Percentiles rank a stretch among this genome's conserved stretches.
These are phyloP conservation scores for Syzygium aqueum DNA, from an alignment of 345 rosid species.

Conservation along the genomic window DNA sequence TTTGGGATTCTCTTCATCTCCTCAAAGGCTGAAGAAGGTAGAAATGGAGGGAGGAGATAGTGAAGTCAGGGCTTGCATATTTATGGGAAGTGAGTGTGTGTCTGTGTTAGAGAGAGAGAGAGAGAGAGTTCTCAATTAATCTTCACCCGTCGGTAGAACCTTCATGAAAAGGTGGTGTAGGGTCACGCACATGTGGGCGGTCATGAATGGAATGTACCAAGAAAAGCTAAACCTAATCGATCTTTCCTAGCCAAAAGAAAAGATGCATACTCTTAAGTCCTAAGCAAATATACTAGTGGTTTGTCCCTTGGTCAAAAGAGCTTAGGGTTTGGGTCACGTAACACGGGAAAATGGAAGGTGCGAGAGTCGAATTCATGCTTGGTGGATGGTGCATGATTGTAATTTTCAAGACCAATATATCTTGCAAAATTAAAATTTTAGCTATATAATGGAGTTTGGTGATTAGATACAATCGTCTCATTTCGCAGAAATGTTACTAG, in stretches of 20 bases:
- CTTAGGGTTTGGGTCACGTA: not conserved
- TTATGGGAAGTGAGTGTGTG: slow-evolving; percentile 5
- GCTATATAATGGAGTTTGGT: not conserved
- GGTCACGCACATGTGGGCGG: not conserved
- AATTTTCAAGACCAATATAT: not conserved
- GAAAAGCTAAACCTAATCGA: not conserved
- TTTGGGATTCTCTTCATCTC: slow-evolving; percentile 1
- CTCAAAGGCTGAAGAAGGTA: slow-evolving; percentile 1
- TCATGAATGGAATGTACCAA: not conserved
- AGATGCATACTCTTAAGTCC: not conserved
- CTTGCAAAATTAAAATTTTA: not conserved
- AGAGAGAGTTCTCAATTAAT: not conserved
- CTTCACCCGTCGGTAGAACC: not conserved
- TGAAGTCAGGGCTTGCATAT: slow-evolving; percentile 18
- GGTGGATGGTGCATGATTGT: not conserved
- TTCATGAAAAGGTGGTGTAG: not conserved
- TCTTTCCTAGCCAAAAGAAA: not conserved
- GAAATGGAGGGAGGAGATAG: slow-evolving; percentile 7
- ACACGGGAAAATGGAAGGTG: not conserved
- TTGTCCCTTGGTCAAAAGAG: not conserved
- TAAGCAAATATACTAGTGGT: not conserved
- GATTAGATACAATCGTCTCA: not conserved
- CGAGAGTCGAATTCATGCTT: not conserved
- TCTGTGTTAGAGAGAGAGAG: not conserved
- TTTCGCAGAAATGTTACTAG: not conserved